Base-by-base conservation (phyloP, 2,329 filamentous ascomycete genomes). In the Xylariaceae sp. region DNA sequence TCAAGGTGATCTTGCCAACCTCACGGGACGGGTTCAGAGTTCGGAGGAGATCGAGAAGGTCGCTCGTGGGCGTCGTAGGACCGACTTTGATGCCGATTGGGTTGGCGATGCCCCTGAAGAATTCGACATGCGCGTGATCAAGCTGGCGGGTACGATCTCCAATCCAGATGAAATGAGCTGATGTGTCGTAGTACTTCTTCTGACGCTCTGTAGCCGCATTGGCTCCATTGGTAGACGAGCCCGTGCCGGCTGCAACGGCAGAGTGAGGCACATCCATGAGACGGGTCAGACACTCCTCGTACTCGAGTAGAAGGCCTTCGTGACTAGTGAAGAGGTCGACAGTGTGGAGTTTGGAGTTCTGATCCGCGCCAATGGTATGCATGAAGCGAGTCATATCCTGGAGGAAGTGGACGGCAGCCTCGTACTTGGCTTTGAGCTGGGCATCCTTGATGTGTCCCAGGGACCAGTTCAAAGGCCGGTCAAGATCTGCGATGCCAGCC, bases 131-230 rank as follows among this genome's bases (percentile, higher is more conserved):
- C 0, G 87, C 92, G 60, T 92, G 89, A 65, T 94, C 87, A 41
- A 96, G 82, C 71, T 97, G 92, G 42, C 94, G 83, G 2, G 94
- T 99, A 57, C 94, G 88, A 70, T 99, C 94, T 47, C 94, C 94
- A 61, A 99, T 95, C 94, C 94, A 99, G 67, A 99, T 80, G 75
- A 99, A 97, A 68, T 99, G 94, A 0, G 90, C 89, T 5, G 90
- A 95, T 0, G 92, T 97, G 71, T 96, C 87, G 74, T 95, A 97
- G 79, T 89, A 95, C 62, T 85, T 83, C 62, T 81, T 81, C 14
- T 69, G 66, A 27, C 4, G 7, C 22, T 27, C 22, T 27, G 22
- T 27, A 27, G 22, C 22, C 44, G 71, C 58, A 39, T 64, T 57
- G 48, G 62, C 61, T 39, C 61, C 56, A 31, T 63, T 65, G 43